Percentiles rank a stretch among this genome's conserved stretches.
Evolutionary conservation across 1,284 basidiomycete species (phyloP).

Genomic region (Schizophyllum amplum): DNA sequence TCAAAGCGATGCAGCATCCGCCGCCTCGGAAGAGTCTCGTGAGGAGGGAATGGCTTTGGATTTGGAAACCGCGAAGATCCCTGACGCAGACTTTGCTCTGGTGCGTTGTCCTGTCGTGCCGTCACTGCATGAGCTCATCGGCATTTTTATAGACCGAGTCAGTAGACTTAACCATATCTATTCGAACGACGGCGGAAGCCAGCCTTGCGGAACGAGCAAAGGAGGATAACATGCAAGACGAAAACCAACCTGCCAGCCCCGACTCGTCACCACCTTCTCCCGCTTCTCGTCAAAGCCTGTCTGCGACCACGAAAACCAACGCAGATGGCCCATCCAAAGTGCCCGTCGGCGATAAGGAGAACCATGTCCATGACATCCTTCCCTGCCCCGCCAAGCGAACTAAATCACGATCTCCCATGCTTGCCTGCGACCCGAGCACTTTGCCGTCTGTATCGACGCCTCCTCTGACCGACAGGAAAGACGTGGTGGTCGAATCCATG

Average conservation of each 20-base stretch:
- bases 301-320: background rate
- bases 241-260: background rate
- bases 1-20: background rate
- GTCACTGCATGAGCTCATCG: background rate
- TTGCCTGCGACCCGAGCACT: background rate
- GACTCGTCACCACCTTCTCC: background rate
- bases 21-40: background rate
- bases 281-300: background rate
- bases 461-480: background rate
- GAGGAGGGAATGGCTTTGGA: background rate
- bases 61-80: background rate
- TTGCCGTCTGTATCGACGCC: background rate
- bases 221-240: background rate
- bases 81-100: background rate
- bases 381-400: background rate
- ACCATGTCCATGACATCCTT: background rate
- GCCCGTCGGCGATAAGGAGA: background rate
- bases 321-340: background rate
- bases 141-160: background rate
- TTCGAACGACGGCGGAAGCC: background rate
- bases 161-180: background rate
- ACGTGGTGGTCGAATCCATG: no score
- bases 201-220: background rate
- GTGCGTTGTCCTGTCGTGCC: background rate
- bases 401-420: background rate